These are phyloP conservation scores for Acephala macrosclerotiorum DNA, from an alignment of 2,329 filamentous ascomycete genomes.

Conservation along the genomic window DNA sequence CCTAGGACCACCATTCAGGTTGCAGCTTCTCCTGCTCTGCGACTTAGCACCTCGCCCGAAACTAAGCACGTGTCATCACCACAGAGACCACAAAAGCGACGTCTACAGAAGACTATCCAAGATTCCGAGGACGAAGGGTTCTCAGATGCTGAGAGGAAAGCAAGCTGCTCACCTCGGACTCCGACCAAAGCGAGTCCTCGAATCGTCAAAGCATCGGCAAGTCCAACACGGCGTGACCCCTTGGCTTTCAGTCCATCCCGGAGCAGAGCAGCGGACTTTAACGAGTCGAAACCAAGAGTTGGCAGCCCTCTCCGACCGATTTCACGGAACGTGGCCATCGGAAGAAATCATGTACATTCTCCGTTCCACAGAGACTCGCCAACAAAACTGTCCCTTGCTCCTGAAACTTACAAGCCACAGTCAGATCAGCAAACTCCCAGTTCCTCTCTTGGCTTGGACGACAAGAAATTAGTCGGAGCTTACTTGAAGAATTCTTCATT, in stretches of 20 bases:
- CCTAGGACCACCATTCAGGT: slow-evolving; percentile 32
- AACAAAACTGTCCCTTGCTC: slow-evolving; percentile 23
- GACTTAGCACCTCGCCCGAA: slow-evolving; percentile 17
- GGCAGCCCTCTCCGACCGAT: slow-evolving; percentile 41
- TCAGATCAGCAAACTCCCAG: slow-evolving; percentile 35
- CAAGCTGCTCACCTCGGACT: slow-evolving; percentile 28
- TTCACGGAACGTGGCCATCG: slow-evolving; percentile 35
- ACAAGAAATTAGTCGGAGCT: slow-evolving; percentile 37
- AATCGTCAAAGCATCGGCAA: slow-evolving; percentile 17
- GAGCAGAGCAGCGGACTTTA: slow-evolving; percentile 15
- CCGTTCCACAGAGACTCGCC: slow-evolving; percentile 37
- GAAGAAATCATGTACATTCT: slow-evolving; percentile 35
- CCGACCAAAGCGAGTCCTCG: slow-evolving; percentile 30
- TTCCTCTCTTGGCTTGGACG: slow-evolving; percentile 34
- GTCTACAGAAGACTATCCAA: slow-evolving; percentile 32
- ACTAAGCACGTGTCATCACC: slow-evolving; percentile 24
- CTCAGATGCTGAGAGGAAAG: slow-evolving; percentile 29
- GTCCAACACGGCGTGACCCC: slow-evolving; percentile 21
- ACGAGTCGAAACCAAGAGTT: slow-evolving; percentile 25
- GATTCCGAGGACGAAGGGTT: slow-evolving; percentile 43
- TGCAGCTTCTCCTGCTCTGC: slow-evolving; percentile 34
- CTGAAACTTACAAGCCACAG: slow-evolving; percentile 18
- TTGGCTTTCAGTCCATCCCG: slow-evolving; percentile 22
- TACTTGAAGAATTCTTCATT: slow-evolving; percentile 35
- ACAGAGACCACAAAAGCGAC: slow-evolving; percentile 24